phyloP scores from a whole-genome alignment of 345 rosid species.

The Arabis alpina region DNA sequence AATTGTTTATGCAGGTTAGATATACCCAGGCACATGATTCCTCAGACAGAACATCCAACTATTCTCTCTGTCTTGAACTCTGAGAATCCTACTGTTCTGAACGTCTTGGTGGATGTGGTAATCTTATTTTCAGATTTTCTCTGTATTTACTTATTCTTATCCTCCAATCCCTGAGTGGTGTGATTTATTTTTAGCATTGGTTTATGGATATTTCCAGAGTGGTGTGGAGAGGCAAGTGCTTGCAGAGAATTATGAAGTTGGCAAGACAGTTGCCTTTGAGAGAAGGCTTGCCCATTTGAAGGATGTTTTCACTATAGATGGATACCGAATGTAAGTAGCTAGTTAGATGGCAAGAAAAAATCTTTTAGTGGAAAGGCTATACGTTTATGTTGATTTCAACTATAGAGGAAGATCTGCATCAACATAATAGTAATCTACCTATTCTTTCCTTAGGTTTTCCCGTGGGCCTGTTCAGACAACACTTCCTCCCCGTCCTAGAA shows the following conservation, averaged over 20 bases:
- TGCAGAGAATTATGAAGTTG: conserved; percentile 76
- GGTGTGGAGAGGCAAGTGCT: conserved; percentile 87
- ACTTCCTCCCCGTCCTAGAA: conserved; percentile 64
- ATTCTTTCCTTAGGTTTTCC: conserved; percentile 60
- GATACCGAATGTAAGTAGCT: conserved; percentile 71
- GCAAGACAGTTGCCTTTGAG: conserved; percentile 79
- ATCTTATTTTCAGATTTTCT: conserved; percentile 24
- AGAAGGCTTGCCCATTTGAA: conserved; percentile 63
- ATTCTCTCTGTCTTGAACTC: conserved; percentile 67
- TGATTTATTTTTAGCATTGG: conserved; percentile 20
- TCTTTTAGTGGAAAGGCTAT: background rate
- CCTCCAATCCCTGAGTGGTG: background rate
- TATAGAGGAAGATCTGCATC: background rate
- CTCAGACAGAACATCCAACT: conserved; percentile 78
- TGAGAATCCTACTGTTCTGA: conserved; percentile 71
- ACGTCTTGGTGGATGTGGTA: conserved; percentile 94
- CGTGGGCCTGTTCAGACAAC: conserved; percentile 86
- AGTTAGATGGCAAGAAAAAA: conserved; percentile 16
- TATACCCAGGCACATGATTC: conserved; percentile 75
- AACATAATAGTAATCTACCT: conserved; percentile 11
- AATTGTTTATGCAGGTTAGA: conserved; percentile 55
- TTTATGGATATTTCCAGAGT: conserved; percentile 52
- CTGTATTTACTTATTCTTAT: conserved; percentile 4
- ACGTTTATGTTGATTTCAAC: conserved; percentile 1
- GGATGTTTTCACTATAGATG: conserved; percentile 86